phyloP scores from a whole-genome alignment of 345 rosid genomes.

The Brassica incana region DNA sequence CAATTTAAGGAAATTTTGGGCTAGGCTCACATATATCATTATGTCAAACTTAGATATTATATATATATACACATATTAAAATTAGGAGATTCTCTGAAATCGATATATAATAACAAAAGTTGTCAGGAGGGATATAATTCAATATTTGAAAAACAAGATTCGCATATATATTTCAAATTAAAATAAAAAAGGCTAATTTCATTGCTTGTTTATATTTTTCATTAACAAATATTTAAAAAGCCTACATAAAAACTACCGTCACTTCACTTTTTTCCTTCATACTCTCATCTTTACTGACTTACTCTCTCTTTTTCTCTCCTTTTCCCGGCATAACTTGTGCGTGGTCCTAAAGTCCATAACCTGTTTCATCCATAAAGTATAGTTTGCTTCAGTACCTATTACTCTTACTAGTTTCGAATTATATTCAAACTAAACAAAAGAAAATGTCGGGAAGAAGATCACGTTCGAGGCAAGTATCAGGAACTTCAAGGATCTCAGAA shows the following conservation, averaged over 20 bases:
- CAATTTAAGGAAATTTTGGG: not conserved
- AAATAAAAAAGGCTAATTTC: not conserved
- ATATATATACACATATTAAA: slow-evolving; percentile 1
- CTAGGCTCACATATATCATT: slow-evolving; percentile 18
- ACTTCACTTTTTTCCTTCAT: slow-evolving; percentile 34
- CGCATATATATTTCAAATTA: not conserved
- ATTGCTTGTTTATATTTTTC: not conserved
- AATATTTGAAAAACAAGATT: slow-evolving; percentile 28
- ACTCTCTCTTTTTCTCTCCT: slow-evolving; percentile 11
- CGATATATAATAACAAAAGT: slow-evolving; percentile 33
- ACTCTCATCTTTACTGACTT: slow-evolving; percentile 8
- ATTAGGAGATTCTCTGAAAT: slow-evolving; percentile 26
- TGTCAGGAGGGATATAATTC: slow-evolving; percentile 37
- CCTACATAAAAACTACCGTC: slow-evolving; percentile 38
- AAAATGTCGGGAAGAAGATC: slow-evolving; percentile 93
- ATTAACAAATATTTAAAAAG: slow-evolving; percentile 25
- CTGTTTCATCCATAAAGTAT: slow-evolving; percentile 12
- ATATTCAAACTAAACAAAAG: not conserved
- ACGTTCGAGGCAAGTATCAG: slow-evolving; percentile 66
- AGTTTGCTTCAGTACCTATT: not conserved
- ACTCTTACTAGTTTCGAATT: slow-evolving; percentile 1
- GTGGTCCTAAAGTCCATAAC: slow-evolving; percentile 31
- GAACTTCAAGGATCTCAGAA: slow-evolving; percentile 61
- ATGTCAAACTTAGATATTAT: slow-evolving; percentile 27
- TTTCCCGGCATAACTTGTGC: slow-evolving; percentile 29